Conservation (phyloP, 2,329 filamentous ascomycete genomes). For the Trichoderma gracile region DNA sequence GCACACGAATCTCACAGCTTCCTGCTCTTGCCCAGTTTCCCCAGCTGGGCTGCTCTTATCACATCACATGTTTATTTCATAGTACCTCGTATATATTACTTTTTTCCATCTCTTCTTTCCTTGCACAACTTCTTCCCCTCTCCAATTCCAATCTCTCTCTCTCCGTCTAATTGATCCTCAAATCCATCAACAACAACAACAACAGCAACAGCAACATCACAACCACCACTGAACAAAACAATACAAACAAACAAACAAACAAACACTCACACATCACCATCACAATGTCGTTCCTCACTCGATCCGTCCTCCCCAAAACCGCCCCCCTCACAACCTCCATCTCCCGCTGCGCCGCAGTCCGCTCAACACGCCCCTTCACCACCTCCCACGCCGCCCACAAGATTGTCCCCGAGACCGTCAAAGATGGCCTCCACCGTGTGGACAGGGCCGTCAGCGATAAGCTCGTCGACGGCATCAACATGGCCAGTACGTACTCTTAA, state of each 20-base stretch:
- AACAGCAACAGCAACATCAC: too few species aligned
- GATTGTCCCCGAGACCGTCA: slow-evolving; percentile 55
- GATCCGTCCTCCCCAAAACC: slow-evolving; percentile 12
- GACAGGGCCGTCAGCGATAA: slow-evolving; percentile 62
- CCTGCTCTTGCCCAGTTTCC: neutral
- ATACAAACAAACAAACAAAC: neutral
- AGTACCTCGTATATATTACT: neutral
- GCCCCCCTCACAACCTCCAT: slow-evolving; percentile 32
- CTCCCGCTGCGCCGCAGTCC: slow-evolving; percentile 42
- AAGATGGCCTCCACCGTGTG: slow-evolving; percentile 60
- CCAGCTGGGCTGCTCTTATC: neutral
- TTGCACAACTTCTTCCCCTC: too few species aligned
- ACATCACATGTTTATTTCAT: neutral
- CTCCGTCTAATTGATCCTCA: too few species aligned
- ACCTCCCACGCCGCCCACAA: slow-evolving; percentile 49
- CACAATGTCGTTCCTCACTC: slow-evolving; percentile 25
- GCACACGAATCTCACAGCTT: neutral
- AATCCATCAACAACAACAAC: too few species aligned
- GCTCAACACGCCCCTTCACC: slow-evolving; percentile 53
- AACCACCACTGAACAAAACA: too few species aligned
- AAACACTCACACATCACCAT: neutral
- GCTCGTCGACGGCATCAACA: slow-evolving; percentile 61
- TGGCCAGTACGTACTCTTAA: slow-evolving; percentile 50
- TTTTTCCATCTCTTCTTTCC: neutral
- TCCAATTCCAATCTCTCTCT: too few species aligned